phyloP scores from a whole-genome alignment of 306 rosid species.

The Cucurbita argyrosperma region DNA sequence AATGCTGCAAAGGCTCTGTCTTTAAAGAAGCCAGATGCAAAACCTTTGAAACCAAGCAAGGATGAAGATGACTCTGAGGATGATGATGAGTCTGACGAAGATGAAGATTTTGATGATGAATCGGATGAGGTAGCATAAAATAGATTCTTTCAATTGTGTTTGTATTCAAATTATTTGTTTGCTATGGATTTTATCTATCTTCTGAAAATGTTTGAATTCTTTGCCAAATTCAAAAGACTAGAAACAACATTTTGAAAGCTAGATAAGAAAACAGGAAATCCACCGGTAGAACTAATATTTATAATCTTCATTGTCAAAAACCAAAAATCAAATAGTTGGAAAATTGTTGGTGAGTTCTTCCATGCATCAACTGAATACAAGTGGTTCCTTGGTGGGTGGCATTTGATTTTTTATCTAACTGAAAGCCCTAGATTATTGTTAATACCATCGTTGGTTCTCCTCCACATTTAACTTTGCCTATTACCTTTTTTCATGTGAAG shows the following conservation, averaged over 20 bases:
- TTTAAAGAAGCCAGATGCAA: conserved; percentile 37
- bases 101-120: conserved; percentile 22
- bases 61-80: conserved; percentile 9
- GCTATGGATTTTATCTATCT: too few relatives aligned
- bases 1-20: conserved; percentile 18
- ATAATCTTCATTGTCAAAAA: too few relatives aligned
- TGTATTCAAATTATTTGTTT: neutral
- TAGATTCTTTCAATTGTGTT: neutral
- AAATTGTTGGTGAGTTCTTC: neutral
- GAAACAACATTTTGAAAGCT: too few relatives aligned
- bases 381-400: neutral
- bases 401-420: neutral
- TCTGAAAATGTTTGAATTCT: too few relatives aligned
- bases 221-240: too few relatives aligned
- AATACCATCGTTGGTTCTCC: neutral
- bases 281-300: too few relatives aligned
- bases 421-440: neutral
- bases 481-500: neutral
- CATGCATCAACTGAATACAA: neutral
- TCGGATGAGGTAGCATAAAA: conserved; percentile 28
- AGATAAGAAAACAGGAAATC: too few relatives aligned
- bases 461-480: neutral
- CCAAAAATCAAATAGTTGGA: too few relatives aligned
- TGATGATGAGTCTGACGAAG: conserved; percentile 26
- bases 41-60: conserved; percentile 37